Evolutionary conservation across 495 filamentous ascomycete genomes (phyloP).

Genomic region (Bombardia bombarda): DNA sequence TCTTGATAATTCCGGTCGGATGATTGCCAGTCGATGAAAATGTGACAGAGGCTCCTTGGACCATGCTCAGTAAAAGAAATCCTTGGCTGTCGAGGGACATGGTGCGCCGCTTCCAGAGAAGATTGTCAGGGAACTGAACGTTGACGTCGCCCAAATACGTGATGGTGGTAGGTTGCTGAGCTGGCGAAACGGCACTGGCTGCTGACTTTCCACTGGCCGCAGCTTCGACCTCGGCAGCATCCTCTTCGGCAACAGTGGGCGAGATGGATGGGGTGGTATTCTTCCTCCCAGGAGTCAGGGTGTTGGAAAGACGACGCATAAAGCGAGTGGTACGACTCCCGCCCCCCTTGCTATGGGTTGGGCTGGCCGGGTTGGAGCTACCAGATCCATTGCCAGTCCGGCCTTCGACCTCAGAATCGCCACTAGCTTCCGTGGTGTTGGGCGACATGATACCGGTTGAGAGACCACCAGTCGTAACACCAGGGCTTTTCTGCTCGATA

Average conservation of each 20-base stretch:
- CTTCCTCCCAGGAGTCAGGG: conserved; percentile 52
- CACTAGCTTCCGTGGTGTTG: conserved; percentile 22
- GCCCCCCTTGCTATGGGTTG: conserved; percentile 47
- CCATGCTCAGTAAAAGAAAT: conserved; percentile 62
- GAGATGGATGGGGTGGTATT: conserved; percentile 47
- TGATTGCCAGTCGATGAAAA: conserved; percentile 21
- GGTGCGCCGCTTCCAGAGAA: conserved; percentile 85
- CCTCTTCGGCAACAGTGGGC: conserved; percentile 57
- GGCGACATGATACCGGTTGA: conserved; percentile 15
- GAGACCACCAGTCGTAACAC: conserved; percentile 3
- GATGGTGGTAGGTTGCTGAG: conserved; percentile 36
- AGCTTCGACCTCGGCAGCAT: conserved; percentile 37
- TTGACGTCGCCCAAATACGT: conserved; percentile 78
- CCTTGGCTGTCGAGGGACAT: conserved; percentile 72
- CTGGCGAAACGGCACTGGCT: conserved; percentile 3
- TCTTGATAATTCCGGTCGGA: conserved; percentile 48
- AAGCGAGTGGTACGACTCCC: conserved; percentile 62
- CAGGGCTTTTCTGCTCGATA: conserved; percentile 17
- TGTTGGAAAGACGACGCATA: conserved; percentile 71
- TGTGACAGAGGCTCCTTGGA: conserved; percentile 29
- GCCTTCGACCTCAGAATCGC: conserved; percentile 24
- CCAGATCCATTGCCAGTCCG: conserved; percentile 2
- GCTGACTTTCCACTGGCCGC: conserved; percentile 15
- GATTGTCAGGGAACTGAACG: conserved; percentile 85
- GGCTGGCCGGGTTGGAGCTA: conserved; percentile 13